These are phyloP conservation scores for Pseudomonodictys pantanalensis DNA, from an alignment of 495 filamentous ascomycete genomes.

Conservation along the genomic window DNA sequence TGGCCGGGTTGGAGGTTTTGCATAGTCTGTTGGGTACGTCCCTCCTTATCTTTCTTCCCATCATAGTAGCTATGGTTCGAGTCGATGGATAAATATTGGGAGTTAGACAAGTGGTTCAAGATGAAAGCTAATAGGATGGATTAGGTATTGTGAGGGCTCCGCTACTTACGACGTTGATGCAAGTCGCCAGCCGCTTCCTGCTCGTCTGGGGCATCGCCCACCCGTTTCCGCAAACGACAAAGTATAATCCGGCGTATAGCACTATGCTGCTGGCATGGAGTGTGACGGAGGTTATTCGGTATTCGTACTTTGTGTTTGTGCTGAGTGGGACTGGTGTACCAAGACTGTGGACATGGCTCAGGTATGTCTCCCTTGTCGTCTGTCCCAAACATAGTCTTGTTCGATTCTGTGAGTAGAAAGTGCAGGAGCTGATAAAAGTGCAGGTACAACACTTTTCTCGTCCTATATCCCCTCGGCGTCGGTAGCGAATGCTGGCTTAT, in stretches of 20 bases:
- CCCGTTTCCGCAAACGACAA: constrained; percentile 58
- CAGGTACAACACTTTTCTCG: constrained; percentile 84
- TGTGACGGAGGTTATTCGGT: constrained; percentile 82
- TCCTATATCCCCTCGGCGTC: constrained; percentile 91
- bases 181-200: constrained; percentile 77
- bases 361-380: constrained; percentile 41
- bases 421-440: neutral
- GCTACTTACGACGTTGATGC: constrained; percentile 79
- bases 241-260: constrained; percentile 53
- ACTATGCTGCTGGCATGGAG: constrained; percentile 80
- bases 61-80: neutral
- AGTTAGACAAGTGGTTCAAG: neutral
- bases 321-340: constrained; percentile 61
- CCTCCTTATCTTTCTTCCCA: neutral
- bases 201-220: constrained; percentile 78
- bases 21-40: constrained; percentile 67
- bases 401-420: neutral
- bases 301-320: constrained; percentile 78
- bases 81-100: neutral
- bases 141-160: constrained; percentile 79
- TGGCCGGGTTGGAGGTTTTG: constrained; percentile 76
- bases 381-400: neutral
- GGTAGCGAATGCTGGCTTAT: constrained; percentile 79
- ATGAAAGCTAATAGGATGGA: neutral
- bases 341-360: constrained; percentile 69